Conservation (phyloP, 2,329 filamentous ascomycete genomes). For the Fusarium nygamai region DNA sequence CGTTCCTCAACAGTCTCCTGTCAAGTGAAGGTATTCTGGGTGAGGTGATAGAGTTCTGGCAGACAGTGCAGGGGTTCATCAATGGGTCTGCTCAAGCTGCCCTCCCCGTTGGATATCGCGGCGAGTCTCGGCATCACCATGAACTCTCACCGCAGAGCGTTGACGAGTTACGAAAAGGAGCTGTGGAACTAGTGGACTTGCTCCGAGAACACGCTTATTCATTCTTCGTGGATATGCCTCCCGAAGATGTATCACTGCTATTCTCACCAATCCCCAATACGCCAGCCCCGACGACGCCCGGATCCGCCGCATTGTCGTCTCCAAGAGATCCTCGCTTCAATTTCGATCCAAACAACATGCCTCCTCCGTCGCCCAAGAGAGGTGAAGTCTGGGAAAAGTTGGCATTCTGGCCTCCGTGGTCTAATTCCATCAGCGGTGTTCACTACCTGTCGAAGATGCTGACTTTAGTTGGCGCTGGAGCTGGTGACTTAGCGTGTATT, state of each 20-base stretch:
- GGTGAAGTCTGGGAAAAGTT: conserved; percentile 93
- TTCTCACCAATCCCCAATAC: conserved; percentile 81
- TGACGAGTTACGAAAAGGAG: conserved; percentile 77
- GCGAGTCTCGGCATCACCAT: conserved; percentile 84
- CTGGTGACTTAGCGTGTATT: conserved; percentile 84
- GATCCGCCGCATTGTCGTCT: conserved; percentile 57
- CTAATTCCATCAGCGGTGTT: conserved; percentile 91
- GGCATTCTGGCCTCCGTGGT: conserved; percentile 95
- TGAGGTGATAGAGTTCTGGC: conserved; percentile 94
- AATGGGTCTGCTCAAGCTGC: conserved; percentile 83
- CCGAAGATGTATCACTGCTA: conserved; percentile 88
- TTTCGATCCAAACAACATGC: conserved; percentile 80
- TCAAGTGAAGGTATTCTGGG: conserved; percentile 84
- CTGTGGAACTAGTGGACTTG: conserved; percentile 83
- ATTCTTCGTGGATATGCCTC: conserved; percentile 88
- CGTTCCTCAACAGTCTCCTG: conserved; percentile 78
- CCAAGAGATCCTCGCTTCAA: conserved; percentile 79
- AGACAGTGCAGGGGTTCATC: conserved; percentile 89
- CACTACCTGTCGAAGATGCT: conserved; percentile 88
- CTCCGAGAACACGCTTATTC: conserved; percentile 81
- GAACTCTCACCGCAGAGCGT: conserved; percentile 77
- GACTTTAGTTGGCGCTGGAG: conserved; percentile 83
- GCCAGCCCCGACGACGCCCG: conserved; percentile 49
- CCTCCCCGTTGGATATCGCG: conserved; percentile 83
- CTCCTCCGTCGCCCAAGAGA: conserved; percentile 77